Base-by-base conservation (phyloP, 805 yeast species). In the Candida loeiensis region DNA sequence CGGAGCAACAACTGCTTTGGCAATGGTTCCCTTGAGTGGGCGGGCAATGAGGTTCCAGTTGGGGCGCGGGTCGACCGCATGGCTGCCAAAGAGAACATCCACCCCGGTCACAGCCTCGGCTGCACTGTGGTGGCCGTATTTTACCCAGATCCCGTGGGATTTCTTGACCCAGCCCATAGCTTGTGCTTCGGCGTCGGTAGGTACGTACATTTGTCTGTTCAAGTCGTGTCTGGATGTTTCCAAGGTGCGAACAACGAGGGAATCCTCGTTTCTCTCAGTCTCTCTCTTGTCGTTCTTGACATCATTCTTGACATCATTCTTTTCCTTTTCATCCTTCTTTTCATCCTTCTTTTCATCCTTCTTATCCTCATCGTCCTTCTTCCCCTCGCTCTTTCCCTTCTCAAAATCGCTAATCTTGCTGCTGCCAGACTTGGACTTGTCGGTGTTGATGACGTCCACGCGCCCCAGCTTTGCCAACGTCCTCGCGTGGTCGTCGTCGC, bases 41-140 rank as follows among this genome's bases (percentile, higher is more conserved):
- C 34, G 36, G 21, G 47, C 45, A 3, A 69, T 41, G 6, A 76
- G 47, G 2, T 56, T 47, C 95, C 96, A 89, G 35, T 75, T 76
- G 0, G 79, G 77, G 40, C 95, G 67, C 3, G 95, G 95, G 38
- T 87, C 95, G 3, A 75, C 78, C 1, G 85, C 82, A 47, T 80
- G 86, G 2, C 58, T 54, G 1, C 95, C 95, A 63, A 79, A 89
- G 25, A 90, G 61, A 1, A 87, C 70, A 46, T 85, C 87, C 9
- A 88, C 50, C 2, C 73, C 85, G 6, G 79, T 74, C 5, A 82
- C 57, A 1, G 79, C 66, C 15, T 58, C 44, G 4, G 33, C 21
- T 17, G 33, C 16, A 4, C n/a, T 30, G 33, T 30, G 29, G 11
- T 18, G 21, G 4, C 79, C 87, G 37, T 66, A 66, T 45, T 76